A percentile compares a stretch with the other conserved stretches of the same genome.
phyloP scores from a whole-genome alignment of 2,329 filamentous ascomycete genomes.

The Colletotrichum lentis region DNA sequence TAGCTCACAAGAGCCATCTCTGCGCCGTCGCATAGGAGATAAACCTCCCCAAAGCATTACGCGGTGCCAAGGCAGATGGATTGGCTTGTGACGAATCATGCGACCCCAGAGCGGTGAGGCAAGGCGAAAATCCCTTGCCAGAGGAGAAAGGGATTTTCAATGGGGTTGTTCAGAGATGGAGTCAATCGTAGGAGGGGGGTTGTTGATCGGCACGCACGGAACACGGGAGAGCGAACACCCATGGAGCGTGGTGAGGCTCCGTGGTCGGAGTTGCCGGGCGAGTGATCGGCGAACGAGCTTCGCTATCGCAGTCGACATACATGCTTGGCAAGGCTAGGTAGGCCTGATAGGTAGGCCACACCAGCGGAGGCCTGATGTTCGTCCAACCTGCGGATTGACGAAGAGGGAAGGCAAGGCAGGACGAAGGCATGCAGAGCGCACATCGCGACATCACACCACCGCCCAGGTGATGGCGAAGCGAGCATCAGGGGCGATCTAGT shows the following conservation, averaged over 20 bases:
- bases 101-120: slow-evolving; percentile 17
- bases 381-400: not conserved
- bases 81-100: slow-evolving; percentile 3
- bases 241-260: slow-evolving; percentile 29
- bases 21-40: not conserved
- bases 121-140: slow-evolving; percentile 5
- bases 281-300: slow-evolving; percentile 27
- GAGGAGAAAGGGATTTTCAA: slow-evolving; percentile 5
- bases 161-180: not conserved
- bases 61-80: slow-evolving; percentile 16
- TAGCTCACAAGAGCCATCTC: slow-evolving; percentile 1
- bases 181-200: slow-evolving; percentile 14
- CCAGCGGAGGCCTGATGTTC: slow-evolving; percentile 7
- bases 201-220: slow-evolving; percentile 34
- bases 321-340: slow-evolving; percentile 29
- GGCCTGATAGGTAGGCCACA: slow-evolving; percentile 1
- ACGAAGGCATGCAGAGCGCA: slow-evolving; percentile 16
- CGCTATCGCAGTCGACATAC: slow-evolving; percentile 23
- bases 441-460: slow-evolving; percentile 31
- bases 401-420: not conserved
- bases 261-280: slow-evolving; percentile 32
- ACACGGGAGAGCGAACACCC: slow-evolving; percentile 18
- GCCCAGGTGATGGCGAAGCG: slow-evolving; percentile 17
- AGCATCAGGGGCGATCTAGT: slow-evolving; percentile 16
- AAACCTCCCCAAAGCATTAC: not conserved